A percentile compares a stretch with the other conserved stretches of the same genome.
Conservation (phyloP, 768 basidiomycete species). For the Mycena albidolilacea region DNA sequence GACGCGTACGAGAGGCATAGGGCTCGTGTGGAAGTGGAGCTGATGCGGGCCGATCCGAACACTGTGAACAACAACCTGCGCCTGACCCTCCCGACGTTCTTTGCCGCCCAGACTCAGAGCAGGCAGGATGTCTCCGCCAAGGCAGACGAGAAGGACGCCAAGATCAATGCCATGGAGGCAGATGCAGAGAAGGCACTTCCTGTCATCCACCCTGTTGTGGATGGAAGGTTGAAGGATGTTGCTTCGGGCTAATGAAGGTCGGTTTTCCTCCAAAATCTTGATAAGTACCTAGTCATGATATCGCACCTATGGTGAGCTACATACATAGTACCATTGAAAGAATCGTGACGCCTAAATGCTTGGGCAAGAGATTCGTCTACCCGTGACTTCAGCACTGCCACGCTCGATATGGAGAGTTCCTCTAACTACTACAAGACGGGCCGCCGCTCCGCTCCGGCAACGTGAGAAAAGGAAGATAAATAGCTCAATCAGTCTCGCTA, state of each 20-base stretch:
- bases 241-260: slow-evolving; percentile 18
- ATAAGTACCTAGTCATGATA: neutral
- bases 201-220: slow-evolving; percentile 51
- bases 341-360: no score
- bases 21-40: slow-evolving; percentile 32
- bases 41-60: slow-evolving; percentile 28
- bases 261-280: slow-evolving; percentile 1
- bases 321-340: no score
- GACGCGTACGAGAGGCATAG: slow-evolving; percentile 41
- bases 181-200: slow-evolving; percentile 44
- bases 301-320: neutral
- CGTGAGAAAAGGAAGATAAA: no score
- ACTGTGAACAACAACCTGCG: slow-evolving; percentile 24
- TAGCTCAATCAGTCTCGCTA: no score
- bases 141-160: slow-evolving; percentile 30
- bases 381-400: no score
- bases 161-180: slow-evolving; percentile 22
- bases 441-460: no score
- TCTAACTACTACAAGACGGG: no score
- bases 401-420: no score
- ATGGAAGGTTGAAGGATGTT: slow-evolving; percentile 52
- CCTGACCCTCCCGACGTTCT: slow-evolving; percentile 26
- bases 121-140: slow-evolving; percentile 16
- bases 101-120: slow-evolving; percentile 25
- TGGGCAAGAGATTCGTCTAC: no score